Evolutionary conservation across 1,284 basidiomycete genomes (phyloP).

Genomic region (Neolentinus lepideus): DNA sequence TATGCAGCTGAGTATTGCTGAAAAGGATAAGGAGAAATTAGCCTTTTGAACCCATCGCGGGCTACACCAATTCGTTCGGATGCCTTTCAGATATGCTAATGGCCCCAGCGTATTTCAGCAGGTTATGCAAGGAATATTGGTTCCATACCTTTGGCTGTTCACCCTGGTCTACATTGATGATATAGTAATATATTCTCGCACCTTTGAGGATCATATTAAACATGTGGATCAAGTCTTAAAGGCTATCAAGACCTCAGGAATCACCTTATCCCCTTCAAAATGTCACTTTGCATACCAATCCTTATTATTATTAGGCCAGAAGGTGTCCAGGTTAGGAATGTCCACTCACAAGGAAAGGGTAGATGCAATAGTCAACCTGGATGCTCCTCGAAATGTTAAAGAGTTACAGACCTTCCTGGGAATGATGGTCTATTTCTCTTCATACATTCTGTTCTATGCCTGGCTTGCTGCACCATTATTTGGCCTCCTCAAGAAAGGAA

Average conservation of each 20-base stretch:
- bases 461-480: conserved; percentile 21
- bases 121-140: conserved; percentile 29
- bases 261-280: conserved; percentile 28
- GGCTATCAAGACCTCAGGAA: conserved; percentile 18
- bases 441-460: conserved; percentile 23
- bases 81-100: no score
- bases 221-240: conserved; percentile 24
- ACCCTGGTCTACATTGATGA: conserved; percentile 30
- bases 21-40: conserved; percentile 24
- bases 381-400: conserved; percentile 14
- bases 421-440: conserved; percentile 24
- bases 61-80: conserved; percentile 29
- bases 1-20: conserved; percentile 26
- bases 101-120: conserved; percentile 32
- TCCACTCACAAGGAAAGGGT: conserved; percentile 24
- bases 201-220: conserved; percentile 24
- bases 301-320: conserved; percentile 26
- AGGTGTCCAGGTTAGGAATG: conserved; percentile 23
- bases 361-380: conserved; percentile 16
- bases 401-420: conserved; percentile 25
- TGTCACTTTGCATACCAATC: conserved; percentile 27
- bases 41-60: conserved; percentile 32
- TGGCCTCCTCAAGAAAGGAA: conserved; percentile 15
- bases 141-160: conserved; percentile 31
- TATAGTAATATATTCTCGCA: conserved; percentile 27